Base-by-base conservation (phyloP, 2,329 filamentous ascomycete genomes). In the Emmonsiellopsis sp. region DNA sequence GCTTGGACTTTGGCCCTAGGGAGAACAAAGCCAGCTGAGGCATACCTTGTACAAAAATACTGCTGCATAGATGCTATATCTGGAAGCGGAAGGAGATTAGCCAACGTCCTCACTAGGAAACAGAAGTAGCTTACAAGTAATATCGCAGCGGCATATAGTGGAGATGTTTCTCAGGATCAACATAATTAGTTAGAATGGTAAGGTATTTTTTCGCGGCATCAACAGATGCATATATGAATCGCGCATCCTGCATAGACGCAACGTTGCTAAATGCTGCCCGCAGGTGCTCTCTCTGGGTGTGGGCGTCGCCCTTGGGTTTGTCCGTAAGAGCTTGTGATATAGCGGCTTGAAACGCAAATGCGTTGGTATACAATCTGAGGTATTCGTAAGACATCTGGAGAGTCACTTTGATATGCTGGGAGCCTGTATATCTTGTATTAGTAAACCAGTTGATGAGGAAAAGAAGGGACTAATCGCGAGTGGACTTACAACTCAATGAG, bases 331-430 rank as follows among this genome's bases (percentile, higher is more conserved):
- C 78, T 62, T 76, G 78, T 60, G 68, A 81, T 49, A 79, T 81
- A 0, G 83, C 86, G 2, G 85, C 85, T 63, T 88, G 85, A 59
- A 88, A 88, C 1, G 85, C 85, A 62, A 88, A 88, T 0, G 85
- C 85, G 55, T 87, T 87, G 49, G 85, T 86, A 64, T 88, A 88
- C 0, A 88, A 74, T 6, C 85, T 77, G 1, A 88, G 70, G 61
- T 87, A 88, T 59, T 88, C 84, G 61, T 87, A 87, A 0, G 84
- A 86, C 61, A 88, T 75, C 27, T 86, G 74, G 2, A 88, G 68
- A 5, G 80, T 85, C 3, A 82, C 80, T 63, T 86, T 86, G 57
- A 87, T 78, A 5, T 80, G 78, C 1, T 80, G 75, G 1, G 84
- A 85, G 62, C 79, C 78, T 80, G 51, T 37, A n/a, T 17, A 17